phyloP scores from a whole-genome alignment of 1,284 basidiomycete species.

The Cutaneotrichosporon cutaneum region DNA sequence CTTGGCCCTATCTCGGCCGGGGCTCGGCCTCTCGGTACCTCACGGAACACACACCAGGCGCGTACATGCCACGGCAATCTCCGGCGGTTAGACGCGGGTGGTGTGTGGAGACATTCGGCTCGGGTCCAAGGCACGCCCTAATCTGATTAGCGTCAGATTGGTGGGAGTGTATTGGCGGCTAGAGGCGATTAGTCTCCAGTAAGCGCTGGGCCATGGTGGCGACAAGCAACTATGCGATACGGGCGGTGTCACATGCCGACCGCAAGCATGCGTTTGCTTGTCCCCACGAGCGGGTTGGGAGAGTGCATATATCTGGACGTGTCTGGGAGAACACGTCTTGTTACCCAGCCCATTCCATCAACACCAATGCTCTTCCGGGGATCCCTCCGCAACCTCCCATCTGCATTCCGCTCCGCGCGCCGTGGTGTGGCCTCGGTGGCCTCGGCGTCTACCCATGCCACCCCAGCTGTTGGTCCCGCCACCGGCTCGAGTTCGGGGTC shows the following conservation, averaged over 20 bases:
- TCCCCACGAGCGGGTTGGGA: not conserved
- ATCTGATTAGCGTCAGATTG: not conserved
- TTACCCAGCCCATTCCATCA: not conserved
- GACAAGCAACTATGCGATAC: not conserved
- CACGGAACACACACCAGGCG: not conserved
- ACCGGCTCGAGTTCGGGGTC: not conserved
- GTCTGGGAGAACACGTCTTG: not conserved
- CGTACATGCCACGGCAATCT: not conserved
- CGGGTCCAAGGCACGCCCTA: constrained; percentile 5
- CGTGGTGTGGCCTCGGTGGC: not conserved
- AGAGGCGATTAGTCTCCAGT: not conserved
- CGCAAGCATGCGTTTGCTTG: constrained; percentile 1
- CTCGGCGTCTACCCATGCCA: constrained; percentile 4
- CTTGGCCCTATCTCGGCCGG: constrained; percentile 10
- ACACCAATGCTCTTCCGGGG: constrained; percentile 10
- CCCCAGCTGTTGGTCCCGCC: not conserved
- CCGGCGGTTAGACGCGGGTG: not conserved
- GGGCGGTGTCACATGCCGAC: constrained; percentile 5
- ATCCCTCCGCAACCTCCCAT: constrained; percentile 5
- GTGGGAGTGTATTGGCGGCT: constrained; percentile 1
- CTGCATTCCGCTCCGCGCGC: constrained; percentile 1
- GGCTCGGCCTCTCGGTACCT: not conserved
- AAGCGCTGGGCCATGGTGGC: constrained; percentile 1
- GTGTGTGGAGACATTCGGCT: not conserved
- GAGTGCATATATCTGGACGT: not conserved